phyloP scores from a whole-genome alignment of 1,284 basidiomycete species.

The Sparassis latifolia region DNA sequence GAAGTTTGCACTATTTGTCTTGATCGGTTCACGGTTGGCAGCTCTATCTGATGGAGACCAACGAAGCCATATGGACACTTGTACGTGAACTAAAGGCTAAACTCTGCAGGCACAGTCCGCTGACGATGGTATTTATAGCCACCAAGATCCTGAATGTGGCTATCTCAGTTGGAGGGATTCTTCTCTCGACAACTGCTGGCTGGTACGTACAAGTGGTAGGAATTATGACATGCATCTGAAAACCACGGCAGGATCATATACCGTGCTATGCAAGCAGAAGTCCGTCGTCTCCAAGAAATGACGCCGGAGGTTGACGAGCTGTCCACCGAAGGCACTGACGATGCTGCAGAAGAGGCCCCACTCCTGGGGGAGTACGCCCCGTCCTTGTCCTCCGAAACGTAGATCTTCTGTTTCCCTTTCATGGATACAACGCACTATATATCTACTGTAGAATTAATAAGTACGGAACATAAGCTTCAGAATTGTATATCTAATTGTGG shows the following conservation, averaged over 20 bases:
- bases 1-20: constrained; percentile 65
- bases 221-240: no score
- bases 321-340: constrained; percentile 57
- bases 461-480: background rate
- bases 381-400: constrained; percentile 4
- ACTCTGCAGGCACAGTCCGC: background rate
- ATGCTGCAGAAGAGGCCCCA: constrained; percentile 56
- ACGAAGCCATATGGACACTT: constrained; percentile 67
- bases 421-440: constrained; percentile 8
- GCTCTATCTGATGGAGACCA: constrained; percentile 71
- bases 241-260: constrained; percentile 49
- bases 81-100: constrained; percentile 31
- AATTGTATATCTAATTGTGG: no score
- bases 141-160: constrained; percentile 60
- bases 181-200: constrained; percentile 51
- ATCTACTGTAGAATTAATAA: constrained; percentile 5
- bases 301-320: constrained; percentile 46
- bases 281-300: constrained; percentile 45
- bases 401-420: constrained; percentile 6
- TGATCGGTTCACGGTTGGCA: constrained; percentile 73
- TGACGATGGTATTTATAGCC: constrained; percentile 27
- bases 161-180: constrained; percentile 51
- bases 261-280: constrained; percentile 53
- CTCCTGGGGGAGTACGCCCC: constrained; percentile 36
- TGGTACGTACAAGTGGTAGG: constrained; percentile 40